Evolutionary conservation across 257 asterid genomes (phyloP), one percentile per base, ranked within the genome.

Genomic region (Galeopsis tetrahit): DNA sequence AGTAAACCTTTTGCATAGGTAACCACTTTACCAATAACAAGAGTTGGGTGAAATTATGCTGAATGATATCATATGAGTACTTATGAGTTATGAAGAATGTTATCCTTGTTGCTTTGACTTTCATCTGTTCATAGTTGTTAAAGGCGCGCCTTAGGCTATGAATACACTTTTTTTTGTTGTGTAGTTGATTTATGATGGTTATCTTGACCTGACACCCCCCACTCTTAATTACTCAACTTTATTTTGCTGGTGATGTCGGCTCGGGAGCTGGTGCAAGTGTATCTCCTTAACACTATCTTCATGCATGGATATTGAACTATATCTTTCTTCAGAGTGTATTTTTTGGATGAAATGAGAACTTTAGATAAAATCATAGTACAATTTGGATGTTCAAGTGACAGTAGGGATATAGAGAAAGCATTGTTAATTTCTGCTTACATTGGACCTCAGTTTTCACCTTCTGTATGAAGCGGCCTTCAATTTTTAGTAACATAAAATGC

Each of bases 291-390:
- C 17, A 17, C 43, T 40, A 56, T 49, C 56, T 36, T 38, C 60
- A 49, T 21, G 32, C 73, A 42, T 72, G 55, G 44, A 60, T 13
- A 3, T 3, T 51, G 49, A 13, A 11, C 52, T 62, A 11, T 49
- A 56, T 63, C 62, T 70, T 63, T 31, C 72, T 44, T 36, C 64
- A 28, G 64, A 39, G 63, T 53, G 55, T 53, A 61, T 14, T 32
- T 32, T 48, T 48, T 14, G 35, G 66, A 38, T 38, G 34, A 44
- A 56, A 57, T 15, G 39, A 15, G 34, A n/a, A 43, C 33, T 21
- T 62, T 28, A n/a, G 6, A 9, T 42, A 14, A 36, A 43, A 34
- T 52, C 2, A 13, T 44, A 8, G 10, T 53, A 28, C 56, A 4
- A 60, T 32, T 44, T 56, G 69, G 13, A 43, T 15, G 58, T 57